phyloP scores from a whole-genome alignment of 2,329 filamentous ascomycete genomes.

The Penicillium glabrum region DNA sequence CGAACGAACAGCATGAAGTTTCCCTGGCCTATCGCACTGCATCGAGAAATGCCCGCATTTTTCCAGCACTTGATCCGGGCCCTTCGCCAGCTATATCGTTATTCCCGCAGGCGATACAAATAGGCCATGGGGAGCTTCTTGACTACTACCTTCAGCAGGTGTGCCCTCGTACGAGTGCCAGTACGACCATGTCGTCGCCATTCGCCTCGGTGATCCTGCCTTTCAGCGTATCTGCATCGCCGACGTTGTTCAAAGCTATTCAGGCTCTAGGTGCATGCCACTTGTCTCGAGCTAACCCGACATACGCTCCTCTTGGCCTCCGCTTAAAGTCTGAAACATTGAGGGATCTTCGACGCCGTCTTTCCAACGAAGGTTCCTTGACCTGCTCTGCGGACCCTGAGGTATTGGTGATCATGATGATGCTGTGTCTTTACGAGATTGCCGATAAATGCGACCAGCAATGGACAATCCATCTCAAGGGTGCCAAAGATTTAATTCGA shows the following conservation, averaged over 20 bases:
- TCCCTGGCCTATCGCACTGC: constrained; percentile 2
- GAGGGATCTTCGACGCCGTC: constrained; percentile 34
- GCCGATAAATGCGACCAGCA: constrained; percentile 44
- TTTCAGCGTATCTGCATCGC: constrained; percentile 39
- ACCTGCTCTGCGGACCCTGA: constrained; percentile 33
- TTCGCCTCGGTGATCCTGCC: constrained; percentile 42
- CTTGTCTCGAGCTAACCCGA: constrained; percentile 31
- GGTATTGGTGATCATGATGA: constrained; percentile 46
- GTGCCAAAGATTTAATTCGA: constrained; percentile 49
- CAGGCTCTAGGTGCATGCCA: constrained; percentile 42
- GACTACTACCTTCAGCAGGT: constrained; percentile 44
- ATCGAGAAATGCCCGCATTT: neutral
- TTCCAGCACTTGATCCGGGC: neutral
- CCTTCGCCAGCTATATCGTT: constrained; percentile 23
- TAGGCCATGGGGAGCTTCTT: constrained; percentile 33
- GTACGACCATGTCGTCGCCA: constrained; percentile 34
- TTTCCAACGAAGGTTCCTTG: constrained; percentile 28
- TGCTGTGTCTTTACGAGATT: constrained; percentile 49
- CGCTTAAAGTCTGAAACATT: constrained; percentile 40
- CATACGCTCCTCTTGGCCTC: constrained; percentile 34
- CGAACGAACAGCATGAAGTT: constrained; percentile 22
- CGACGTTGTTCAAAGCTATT: constrained; percentile 38
- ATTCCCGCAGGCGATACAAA: constrained; percentile 30
- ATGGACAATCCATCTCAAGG: constrained; percentile 51
- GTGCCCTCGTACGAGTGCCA: constrained; percentile 43